Conservation (phyloP, 495 filamentous ascomycete genomes). For the Penicillium manginii region DNA sequence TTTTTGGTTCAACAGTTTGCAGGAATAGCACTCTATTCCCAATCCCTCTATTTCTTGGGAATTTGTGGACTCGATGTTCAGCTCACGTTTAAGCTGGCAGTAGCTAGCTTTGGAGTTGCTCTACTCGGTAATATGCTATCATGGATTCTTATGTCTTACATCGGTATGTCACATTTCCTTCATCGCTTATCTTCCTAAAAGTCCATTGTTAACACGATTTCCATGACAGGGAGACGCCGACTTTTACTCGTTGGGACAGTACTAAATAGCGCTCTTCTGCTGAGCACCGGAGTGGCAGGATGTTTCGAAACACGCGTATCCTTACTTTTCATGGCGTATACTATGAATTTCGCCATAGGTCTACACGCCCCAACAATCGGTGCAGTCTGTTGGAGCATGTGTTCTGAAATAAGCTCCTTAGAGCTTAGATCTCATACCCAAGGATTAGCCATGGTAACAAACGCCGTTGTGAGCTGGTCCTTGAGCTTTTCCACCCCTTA, state of each 20-base stretch:
- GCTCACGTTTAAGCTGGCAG: conserved; percentile 11
- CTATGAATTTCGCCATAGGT: conserved; percentile 14
- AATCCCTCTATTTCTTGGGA: conserved; percentile 14
- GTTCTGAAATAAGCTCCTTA: conserved; percentile 12
- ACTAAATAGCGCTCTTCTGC: conserved; percentile 1
- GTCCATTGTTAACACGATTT: background rate
- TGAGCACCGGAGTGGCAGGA: conserved; percentile 10
- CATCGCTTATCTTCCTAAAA: background rate
- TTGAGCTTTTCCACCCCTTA: conserved; percentile 14
- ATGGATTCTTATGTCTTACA: conserved; percentile 15
- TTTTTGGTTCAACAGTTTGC: conserved; percentile 16
- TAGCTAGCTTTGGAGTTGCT: conserved; percentile 11
- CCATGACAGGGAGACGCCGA: background rate
- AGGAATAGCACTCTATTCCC: conserved; percentile 14
- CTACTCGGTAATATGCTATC: conserved; percentile 15
- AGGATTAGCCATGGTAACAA: conserved; percentile 14
- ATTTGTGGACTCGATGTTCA: conserved; percentile 3
- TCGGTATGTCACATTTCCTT: background rate
- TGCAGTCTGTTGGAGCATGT: conserved; percentile 15
- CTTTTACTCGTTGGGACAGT: conserved; percentile 8
- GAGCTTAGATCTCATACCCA: conserved; percentile 12
- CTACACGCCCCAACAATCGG: conserved; percentile 13
- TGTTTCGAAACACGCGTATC: conserved; percentile 8
- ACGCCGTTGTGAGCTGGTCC: conserved; percentile 15
- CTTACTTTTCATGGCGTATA: conserved; percentile 7